phyloP scores from a whole-genome alignment of 148 eudicot genomes.

The Fagopyrum esculentum region DNA sequence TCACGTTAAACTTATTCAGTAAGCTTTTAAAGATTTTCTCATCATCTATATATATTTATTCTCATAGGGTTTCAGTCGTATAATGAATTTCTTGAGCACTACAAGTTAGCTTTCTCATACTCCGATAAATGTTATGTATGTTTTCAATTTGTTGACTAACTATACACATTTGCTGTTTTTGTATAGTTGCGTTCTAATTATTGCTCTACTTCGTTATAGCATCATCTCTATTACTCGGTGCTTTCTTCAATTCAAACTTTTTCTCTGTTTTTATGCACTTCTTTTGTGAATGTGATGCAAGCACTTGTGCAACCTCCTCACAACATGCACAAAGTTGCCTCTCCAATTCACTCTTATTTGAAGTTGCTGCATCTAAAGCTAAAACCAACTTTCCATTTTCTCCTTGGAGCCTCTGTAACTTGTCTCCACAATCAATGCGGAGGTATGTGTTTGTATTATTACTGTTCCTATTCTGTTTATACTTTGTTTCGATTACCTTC shows the following conservation, averaged over 20 bases:
- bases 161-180: too few species aligned
- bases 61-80: too few species aligned
- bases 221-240: constrained; percentile 43
- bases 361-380: constrained; percentile 52
- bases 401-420: constrained; percentile 40
- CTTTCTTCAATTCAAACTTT: constrained; percentile 31
- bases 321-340: constrained; percentile 27
- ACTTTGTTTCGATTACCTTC: neutral
- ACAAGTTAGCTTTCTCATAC: too few species aligned
- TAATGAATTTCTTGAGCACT: too few species aligned
- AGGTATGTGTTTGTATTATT: neutral
- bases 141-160: too few species aligned
- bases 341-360: constrained; percentile 33
- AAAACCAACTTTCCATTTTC: constrained; percentile 46
- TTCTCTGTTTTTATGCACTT: constrained; percentile 42
- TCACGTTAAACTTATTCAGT: too few species aligned
- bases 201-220: constrained; percentile 19
- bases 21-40: too few species aligned
- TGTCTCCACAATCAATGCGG: constrained; percentile 39
- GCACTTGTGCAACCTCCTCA: constrained; percentile 40
- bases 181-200: too few species aligned
- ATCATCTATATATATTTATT: too few species aligned
- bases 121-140: too few species aligned
- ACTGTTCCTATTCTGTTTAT: neutral
- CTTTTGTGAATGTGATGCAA: constrained; percentile 31